Evolutionary conservation across 352 stramenopile genomes (phyloP).

Genomic region (Paralagenidium karlingii): DNA sequence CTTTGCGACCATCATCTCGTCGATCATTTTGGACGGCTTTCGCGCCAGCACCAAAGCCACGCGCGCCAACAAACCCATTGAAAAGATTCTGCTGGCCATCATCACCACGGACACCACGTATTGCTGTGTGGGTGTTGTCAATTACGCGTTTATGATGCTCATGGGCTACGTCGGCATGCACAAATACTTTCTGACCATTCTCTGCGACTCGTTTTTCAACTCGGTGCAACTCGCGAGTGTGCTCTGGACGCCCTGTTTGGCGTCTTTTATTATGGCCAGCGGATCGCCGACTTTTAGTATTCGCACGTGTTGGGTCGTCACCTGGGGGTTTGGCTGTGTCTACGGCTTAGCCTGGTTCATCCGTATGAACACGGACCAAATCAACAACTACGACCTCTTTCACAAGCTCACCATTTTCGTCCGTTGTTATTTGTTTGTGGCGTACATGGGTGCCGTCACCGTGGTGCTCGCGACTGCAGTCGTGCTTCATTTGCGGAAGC

Average conservation of each 20-base stretch:
- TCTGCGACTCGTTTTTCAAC: conserved; percentile 13
- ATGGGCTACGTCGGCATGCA: conserved; percentile 18
- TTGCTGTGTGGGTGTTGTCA: conserved; percentile 26
- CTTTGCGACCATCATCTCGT: too few species aligned
- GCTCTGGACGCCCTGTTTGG: conserved; percentile 31
- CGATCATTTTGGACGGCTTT: too few species aligned
- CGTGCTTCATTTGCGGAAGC: too few species aligned
- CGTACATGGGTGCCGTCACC: conserved; percentile 17
- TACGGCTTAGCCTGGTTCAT: conserved; percentile 25
- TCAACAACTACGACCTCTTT: conserved; percentile 15
- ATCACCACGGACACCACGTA: too few species aligned
- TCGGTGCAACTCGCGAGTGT: conserved; percentile 32
- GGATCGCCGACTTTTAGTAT: conserved; percentile 23
- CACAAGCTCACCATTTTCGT: too few species aligned
- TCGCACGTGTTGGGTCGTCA: conserved; percentile 22
- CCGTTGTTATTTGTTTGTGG: conserved; percentile 13
- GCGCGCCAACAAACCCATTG: too few species aligned
- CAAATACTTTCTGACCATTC: conserved; percentile 22
- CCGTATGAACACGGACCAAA: conserved; percentile 7
- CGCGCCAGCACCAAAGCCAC: too few species aligned
- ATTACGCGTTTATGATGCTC: conserved; percentile 37
- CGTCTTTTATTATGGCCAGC: conserved; percentile 23
- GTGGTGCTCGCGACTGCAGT: conserved; percentile 11
- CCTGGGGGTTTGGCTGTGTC: conserved; percentile 25
- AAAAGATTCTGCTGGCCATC: too few species aligned